Base-by-base conservation (phyloP, 2,329 filamentous ascomycete species). In the Colletotrichum godetiae region DNA sequence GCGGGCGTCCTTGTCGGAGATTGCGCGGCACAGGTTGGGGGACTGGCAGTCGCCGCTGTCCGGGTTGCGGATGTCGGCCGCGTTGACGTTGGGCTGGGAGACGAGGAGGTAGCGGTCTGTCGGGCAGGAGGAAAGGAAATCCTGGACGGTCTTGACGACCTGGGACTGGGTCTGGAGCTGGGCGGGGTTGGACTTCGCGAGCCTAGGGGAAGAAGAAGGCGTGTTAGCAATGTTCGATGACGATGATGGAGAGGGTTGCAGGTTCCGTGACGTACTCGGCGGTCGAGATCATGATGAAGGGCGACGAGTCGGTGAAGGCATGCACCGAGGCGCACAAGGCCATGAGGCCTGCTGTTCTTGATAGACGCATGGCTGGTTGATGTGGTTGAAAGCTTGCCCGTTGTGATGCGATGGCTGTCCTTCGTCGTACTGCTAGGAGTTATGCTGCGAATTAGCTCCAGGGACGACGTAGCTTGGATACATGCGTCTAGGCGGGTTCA, bases 231-330 rank as follows among this genome's bases (percentile, higher is more conserved):
- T 33, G 58, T 62, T 49, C 53, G 69, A 74, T 66, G 15, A 35
- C 19, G 24, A 59, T 8, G 61, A 33, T 55, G 29, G 49, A 33
- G 10, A 42, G 35, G 31, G 15, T 67, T 33, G n/a, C n/a, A n/a
- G n/a, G 10, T 42, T 59, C 22, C 22, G 33, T 11, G 19, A 80
- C 92, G 79, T 92, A 98, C 95, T 92, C 87, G 75, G 93, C 89
- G 58, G 93, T 96, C 37, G 96, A 98, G 82, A 97, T 92, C 76
- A 98, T 86, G 81, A 98, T 89, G 83, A 98, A 97, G 22, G 97
- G 96, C 67, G 94, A 95, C 2, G 95, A 95, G 83, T 98, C 93
- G 75, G 90, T 91, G 82, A 98, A 97, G 31, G 94, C 95, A 74
- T 91, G 86, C 57, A 88, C 91, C 29, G 88, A 87, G 73, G 89